A percentile compares a stretch with the other conserved stretches of the same genome.
Conservation (phyloP, 2,329 filamentous ascomycete genomes). For the Penicillium sp. region DNA sequence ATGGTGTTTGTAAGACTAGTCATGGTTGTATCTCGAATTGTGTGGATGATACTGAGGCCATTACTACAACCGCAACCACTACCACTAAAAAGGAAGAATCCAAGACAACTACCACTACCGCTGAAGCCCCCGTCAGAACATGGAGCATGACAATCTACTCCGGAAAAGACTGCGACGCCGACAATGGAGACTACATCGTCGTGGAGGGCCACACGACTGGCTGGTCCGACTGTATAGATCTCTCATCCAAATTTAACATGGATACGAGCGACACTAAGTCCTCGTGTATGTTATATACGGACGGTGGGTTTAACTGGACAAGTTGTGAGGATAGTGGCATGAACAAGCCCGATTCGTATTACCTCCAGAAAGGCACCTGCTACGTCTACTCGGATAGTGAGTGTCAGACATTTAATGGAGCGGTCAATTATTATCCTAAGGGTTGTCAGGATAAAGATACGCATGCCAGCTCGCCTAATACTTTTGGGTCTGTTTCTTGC, state of each 20-base stretch:
- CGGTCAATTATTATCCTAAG: not conserved
- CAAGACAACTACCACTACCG: not conserved
- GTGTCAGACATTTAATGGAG: not conserved
- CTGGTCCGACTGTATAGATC: not conserved
- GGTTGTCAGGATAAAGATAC: not conserved
- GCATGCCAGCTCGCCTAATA: not conserved
- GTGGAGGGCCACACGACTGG: conserved; percentile 3
- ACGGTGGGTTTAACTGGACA: not conserved
- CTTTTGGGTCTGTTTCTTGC: not conserved
- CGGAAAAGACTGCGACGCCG: not conserved
- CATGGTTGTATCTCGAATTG: not conserved
- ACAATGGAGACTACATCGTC: conserved; percentile 9
- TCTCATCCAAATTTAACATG: not conserved
- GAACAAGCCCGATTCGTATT: not conserved
- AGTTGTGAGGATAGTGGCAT: not conserved
- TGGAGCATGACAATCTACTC: conserved; percentile 13
- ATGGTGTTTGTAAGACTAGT: not conserved
- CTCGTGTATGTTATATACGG: not conserved
- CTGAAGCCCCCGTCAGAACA: not conserved
- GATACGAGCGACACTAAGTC: not conserved
- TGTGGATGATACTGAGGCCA: not conserved
- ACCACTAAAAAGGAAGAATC: not conserved
- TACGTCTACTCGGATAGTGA: not conserved
- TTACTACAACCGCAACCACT: conserved; percentile 1
- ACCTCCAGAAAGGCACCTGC: not conserved